These are phyloP conservation scores for Lindgomyces ingoldianus DNA, from an alignment of 495 filamentous ascomycete genomes.

Conservation along the genomic window DNA sequence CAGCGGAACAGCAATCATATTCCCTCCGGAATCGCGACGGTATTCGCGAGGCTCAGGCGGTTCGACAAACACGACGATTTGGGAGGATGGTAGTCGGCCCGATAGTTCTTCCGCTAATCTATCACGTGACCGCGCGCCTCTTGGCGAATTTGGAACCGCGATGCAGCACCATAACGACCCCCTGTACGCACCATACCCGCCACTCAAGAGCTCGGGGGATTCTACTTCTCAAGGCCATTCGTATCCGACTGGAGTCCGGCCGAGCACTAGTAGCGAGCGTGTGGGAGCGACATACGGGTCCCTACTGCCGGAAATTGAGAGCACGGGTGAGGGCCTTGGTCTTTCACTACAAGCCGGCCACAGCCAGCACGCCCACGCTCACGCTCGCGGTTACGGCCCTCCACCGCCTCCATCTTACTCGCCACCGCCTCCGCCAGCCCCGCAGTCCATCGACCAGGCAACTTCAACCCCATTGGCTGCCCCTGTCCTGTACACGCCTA, in stretches of 20 bases:
- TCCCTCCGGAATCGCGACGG: constrained; percentile 27
- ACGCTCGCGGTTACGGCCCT: not conserved
- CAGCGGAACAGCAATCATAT: constrained; percentile 37
- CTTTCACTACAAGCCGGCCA: constrained; percentile 43
- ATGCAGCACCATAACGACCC: not conserved
- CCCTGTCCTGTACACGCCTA: constrained; percentile 41
- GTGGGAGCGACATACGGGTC: constrained; percentile 3
- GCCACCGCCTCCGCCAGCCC: constrained; percentile 47
- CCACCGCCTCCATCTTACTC: constrained; percentile 29
- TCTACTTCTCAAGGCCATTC: not conserved
- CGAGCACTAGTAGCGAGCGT: constrained; percentile 9
- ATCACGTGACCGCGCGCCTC: constrained; percentile 19
- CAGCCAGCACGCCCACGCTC: constrained; percentile 27
- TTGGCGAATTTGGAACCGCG: constrained; percentile 9
- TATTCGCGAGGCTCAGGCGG: constrained; percentile 32
- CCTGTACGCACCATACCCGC: constrained; percentile 35
- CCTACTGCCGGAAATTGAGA: constrained; percentile 43
- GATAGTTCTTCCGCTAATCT: constrained; percentile 28
- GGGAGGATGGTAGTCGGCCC: constrained; percentile 22
- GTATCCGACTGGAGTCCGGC: not conserved
- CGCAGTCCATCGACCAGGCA: constrained; percentile 45
- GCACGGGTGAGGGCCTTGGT: constrained; percentile 45
- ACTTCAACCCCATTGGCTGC: constrained; percentile 19
- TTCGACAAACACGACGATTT: constrained; percentile 26
- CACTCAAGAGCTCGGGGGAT: constrained; percentile 39